These are phyloP conservation scores for Xylaria sp. DNA, from an alignment of 2,329 filamentous ascomycete genomes.

Conservation along the genomic window DNA sequence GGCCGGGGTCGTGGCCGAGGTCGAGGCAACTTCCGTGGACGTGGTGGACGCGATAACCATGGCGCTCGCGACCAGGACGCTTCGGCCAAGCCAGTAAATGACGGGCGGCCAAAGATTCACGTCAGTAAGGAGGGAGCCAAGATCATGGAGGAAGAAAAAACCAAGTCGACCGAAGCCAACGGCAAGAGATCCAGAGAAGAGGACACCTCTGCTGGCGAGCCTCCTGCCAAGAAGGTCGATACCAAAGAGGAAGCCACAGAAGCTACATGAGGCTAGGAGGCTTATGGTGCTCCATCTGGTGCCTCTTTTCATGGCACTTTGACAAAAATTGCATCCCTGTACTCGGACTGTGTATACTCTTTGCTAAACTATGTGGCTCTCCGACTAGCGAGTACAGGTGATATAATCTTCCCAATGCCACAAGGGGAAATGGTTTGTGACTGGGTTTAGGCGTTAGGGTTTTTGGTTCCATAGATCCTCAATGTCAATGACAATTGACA, in stretches of 20 bases:
- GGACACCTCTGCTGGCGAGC: conserved; percentile 57
- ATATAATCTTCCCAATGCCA: conserved; percentile 9
- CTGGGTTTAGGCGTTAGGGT: conserved; percentile 31
- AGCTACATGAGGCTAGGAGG: conserved; percentile 34
- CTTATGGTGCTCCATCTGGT: conserved; percentile 10
- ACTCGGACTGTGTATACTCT: conserved; percentile 19
- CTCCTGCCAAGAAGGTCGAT: conserved; percentile 72
- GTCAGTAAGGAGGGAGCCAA: conserved; percentile 55
- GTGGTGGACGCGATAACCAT: conserved; percentile 53
- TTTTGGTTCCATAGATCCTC: conserved; percentile 25
- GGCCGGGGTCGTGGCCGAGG: conserved; percentile 56
- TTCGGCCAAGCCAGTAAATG: conserved; percentile 48
- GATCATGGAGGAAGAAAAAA: conserved; percentile 46
- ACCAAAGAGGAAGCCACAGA: conserved; percentile 55
- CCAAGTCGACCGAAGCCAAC: conserved; percentile 49
- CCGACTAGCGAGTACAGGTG: conserved; percentile 4
- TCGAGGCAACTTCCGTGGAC: conserved; percentile 53
- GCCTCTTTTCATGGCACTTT: neutral
- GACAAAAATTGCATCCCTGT: conserved; percentile 13
- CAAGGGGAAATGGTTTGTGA: conserved; percentile 9
- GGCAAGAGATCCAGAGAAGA: conserved; percentile 68
- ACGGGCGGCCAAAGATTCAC: conserved; percentile 58
- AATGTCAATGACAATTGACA: conserved; percentile 14
- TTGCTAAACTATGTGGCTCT: conserved; percentile 17
- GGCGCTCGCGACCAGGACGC: conserved; percentile 52